Conservation (phyloP, 768 basidiomycete species). For the Boletus fagicola region DNA sequence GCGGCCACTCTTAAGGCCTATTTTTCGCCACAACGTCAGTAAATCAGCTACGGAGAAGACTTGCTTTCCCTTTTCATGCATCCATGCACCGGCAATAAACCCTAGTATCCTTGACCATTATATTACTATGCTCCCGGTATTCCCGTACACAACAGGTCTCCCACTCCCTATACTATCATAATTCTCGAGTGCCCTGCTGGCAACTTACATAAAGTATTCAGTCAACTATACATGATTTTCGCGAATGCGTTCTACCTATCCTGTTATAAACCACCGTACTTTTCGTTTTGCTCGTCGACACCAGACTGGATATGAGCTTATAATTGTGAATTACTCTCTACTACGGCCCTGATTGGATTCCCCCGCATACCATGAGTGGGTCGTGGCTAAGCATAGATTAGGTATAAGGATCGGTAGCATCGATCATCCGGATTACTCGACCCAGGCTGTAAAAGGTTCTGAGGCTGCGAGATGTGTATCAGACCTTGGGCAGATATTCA, state of each 20-base stretch:
- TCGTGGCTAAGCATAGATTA: background rate
- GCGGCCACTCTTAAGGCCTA: slow-evolving; percentile 31
- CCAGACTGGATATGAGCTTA: background rate
- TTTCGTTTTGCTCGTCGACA: background rate
- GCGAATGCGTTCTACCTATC: background rate
- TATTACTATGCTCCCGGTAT: slow-evolving; percentile 1
- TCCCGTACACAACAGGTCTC: background rate
- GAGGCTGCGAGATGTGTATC: background rate
- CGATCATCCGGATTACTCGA: background rate
- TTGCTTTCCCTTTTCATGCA: background rate
- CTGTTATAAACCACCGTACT: background rate
- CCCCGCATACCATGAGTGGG: too few relatives aligned
- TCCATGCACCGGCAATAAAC: background rate
- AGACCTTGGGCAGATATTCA: background rate
- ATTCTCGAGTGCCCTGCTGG: background rate
- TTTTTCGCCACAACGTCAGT: slow-evolving; percentile 28
- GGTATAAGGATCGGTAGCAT: background rate
- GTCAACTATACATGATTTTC: slow-evolving; percentile 23
- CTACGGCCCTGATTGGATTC: background rate
- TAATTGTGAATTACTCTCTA: background rate
- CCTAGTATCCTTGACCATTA: background rate
- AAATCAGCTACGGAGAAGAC: background rate
- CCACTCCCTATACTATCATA: slow-evolving; percentile 3
- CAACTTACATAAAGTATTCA: slow-evolving; percentile 21
- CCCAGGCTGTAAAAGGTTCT: background rate